Evolutionary conservation across 164 flowering plant genomes (phyloP).

Genomic region (Taxillus chinensis): DNA sequence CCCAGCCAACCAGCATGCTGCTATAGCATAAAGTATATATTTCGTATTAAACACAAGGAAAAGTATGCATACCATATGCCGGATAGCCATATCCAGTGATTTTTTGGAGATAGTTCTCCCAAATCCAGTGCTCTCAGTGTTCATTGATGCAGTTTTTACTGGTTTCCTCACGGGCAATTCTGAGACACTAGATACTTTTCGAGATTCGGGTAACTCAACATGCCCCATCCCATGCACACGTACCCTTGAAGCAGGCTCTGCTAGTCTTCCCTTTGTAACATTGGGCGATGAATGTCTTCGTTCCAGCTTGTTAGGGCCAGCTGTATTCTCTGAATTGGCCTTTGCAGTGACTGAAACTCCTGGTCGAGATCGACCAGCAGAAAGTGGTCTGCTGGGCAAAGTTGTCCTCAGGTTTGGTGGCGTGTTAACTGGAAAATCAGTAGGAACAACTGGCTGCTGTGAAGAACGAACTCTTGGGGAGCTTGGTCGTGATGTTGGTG

Average conservation of each 20-base stretch:
- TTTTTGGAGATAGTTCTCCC: constrained; percentile 91
- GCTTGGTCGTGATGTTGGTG: constrained; percentile 64
- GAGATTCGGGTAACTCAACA: constrained; percentile 35
- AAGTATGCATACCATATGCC: constrained; percentile 68
- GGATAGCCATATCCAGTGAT: constrained; percentile 88
- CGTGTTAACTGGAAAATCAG: constrained; percentile 77
- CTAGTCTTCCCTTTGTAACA: constrained; percentile 45
- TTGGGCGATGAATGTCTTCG: constrained; percentile 70
- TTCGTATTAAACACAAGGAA: not conserved
- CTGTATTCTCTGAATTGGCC: constrained; percentile 33
- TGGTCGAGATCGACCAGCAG: constrained; percentile 90
- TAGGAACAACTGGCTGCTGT: constrained; percentile 50
- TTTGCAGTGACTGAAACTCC: constrained; percentile 33
- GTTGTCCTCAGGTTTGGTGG: constrained; percentile 93
- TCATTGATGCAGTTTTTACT: constrained; percentile 31
- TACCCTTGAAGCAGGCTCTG: constrained; percentile 39
- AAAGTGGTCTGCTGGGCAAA: constrained; percentile 76
- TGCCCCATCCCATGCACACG: constrained; percentile 43
- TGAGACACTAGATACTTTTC: constrained; percentile 24
- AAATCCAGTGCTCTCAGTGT: constrained; percentile 60
- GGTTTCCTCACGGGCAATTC: constrained; percentile 43
- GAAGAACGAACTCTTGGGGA: constrained; percentile 56
- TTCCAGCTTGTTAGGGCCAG: constrained; percentile 21
- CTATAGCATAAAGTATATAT: no score
- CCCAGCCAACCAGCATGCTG: no score